Base-by-base conservation (phyloP, 2,329 filamentous ascomycete species). In the Botrytis pseudocinerea region DNA sequence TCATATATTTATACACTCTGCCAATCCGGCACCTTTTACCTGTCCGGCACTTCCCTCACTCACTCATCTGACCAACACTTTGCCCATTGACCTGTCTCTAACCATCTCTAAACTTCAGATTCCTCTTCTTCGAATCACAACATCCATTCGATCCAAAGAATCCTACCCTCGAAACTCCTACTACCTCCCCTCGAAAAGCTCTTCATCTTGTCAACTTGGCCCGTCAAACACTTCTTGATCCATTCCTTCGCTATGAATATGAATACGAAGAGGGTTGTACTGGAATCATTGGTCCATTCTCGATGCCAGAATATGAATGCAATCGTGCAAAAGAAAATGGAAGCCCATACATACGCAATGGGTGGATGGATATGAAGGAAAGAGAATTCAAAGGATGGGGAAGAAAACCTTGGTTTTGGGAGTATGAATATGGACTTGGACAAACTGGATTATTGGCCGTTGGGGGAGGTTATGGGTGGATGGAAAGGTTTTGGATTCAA, bases 341-440 rank as follows among this genome's bases (percentile, higher is more conserved):
- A 28, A 54, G 28, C n/a, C 12, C 51, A 54, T 54, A 54, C 51
- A 54, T n/a, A 54, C 6, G 14, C n/a, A 57, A 57, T 28, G 51
- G 51, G n/a, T 54, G 51, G 51, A 57, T 57, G 51, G 51, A 57
- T 18, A 6, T 57, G 51, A 28, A 57, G 25, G 51, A 57, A 28
- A 57, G 51, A 57, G 51, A 57, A 28, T 28, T 25, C n/a, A 28
- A 28, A 28, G n/a, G 51, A 28, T 57, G n/a, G 51, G 51, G 51
- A 57, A 57, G 51, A 57, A 57, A 57, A 16, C 51, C 51, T 57
- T 57, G 51, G 51, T 57, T 57, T 57, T 57, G 51, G 51, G 51
- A 57, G 16, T 57, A 57, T 57, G 51, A 57, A 28, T 57, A 57
- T 57, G 51, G 51, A 57, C 51, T 57, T 28, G 51, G 51, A 57